These are phyloP conservation scores for Microthyrium microscopicum DNA, from an alignment of 2,329 filamentous ascomycete genomes.

Conservation along the genomic window DNA sequence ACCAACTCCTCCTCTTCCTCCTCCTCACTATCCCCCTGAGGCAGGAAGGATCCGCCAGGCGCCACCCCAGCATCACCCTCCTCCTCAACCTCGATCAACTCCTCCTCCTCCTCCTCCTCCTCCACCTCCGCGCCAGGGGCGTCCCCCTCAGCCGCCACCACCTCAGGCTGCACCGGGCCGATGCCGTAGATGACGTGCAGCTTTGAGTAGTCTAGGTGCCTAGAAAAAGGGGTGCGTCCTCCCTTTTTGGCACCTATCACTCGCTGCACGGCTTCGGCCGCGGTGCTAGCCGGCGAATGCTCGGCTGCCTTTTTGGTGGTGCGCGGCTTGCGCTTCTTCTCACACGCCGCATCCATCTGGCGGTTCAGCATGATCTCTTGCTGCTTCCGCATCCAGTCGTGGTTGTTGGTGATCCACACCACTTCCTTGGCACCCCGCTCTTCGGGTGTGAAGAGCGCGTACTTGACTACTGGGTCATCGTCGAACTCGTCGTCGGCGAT, in stretches of 20 bases:
- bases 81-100: background rate
- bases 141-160: conserved; percentile 8
- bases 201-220: conserved; percentile 29
- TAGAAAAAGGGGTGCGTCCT: conserved; percentile 21
- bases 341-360: conserved; percentile 41
- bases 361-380: conserved; percentile 68
- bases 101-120: conserved; percentile 13
- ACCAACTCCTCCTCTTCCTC: conserved; percentile 2
- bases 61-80: conserved; percentile 1
- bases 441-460: conserved; percentile 55
- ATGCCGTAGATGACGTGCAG: conserved; percentile 24
- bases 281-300: conserved; percentile 19
- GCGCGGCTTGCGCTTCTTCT: conserved; percentile 31
- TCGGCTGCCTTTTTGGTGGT: conserved; percentile 11
- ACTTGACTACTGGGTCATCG: conserved; percentile 72
- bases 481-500: conserved; percentile 64
- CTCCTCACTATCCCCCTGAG: background rate
- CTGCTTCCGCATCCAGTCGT: conserved; percentile 76
- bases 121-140: conserved; percentile 11
- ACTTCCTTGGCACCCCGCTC: conserved; percentile 74
- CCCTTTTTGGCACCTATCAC: conserved; percentile 28
- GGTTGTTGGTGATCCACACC: conserved; percentile 90
- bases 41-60: background rate
- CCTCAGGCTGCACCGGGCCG: conserved; percentile 4
- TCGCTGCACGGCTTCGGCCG: conserved; percentile 27